Evolutionary conservation across 73 alveolate genomes (phyloP), one percentile per base, ranked within the genome.

Genomic region (Effrenium voratum): DNA sequence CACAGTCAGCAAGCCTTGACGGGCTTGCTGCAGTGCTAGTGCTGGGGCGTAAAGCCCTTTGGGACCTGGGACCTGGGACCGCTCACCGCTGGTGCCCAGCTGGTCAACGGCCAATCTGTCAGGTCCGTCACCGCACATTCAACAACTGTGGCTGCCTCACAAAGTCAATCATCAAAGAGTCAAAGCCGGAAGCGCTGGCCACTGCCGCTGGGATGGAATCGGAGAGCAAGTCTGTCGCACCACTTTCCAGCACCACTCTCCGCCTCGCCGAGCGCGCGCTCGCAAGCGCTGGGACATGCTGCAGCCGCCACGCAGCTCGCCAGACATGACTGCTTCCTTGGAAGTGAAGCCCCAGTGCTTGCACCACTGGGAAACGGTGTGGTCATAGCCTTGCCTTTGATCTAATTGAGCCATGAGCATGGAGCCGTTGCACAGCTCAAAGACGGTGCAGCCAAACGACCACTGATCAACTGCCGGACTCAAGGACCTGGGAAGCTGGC

Each of bases 181-280:
- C 55, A 10, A 22, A 76, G 44, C 57, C 0, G 49, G 6, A 41
- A 24, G 10, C n/a, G n/a, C n/a, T 22, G 2, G 46, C 34, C 46
- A 44, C 47, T 80, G n/a, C 47, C 91, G 28, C 91, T 66, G 2
- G 91, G 91, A 0, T 66, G 91, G 13, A 80, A 30, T 68, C 44
- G 5, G n/a, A n/a, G n/a, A n/a, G n/a, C n/a, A n/a, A n/a, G n/a
- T n/a, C n/a, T n/a, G n/a, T n/a, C n/a, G n/a, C n/a, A n/a, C n/a
- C n/a, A n/a, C n/a, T n/a, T 2, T 44, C 70, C 70, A 46, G 72
- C 4, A 46, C 91, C 30, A 45, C 70, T 28, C 46, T 68, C 0
- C 34, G 45, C 68, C 46, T 68, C 72, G 46, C 0, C 47, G 6
- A 46, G 32, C 12, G 38, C 59, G 38, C 91, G 32, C 30, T 34